Evolutionary conservation across 2,329 filamentous ascomycete species (phyloP).

Genomic region (Byssochlamys sp.): DNA sequence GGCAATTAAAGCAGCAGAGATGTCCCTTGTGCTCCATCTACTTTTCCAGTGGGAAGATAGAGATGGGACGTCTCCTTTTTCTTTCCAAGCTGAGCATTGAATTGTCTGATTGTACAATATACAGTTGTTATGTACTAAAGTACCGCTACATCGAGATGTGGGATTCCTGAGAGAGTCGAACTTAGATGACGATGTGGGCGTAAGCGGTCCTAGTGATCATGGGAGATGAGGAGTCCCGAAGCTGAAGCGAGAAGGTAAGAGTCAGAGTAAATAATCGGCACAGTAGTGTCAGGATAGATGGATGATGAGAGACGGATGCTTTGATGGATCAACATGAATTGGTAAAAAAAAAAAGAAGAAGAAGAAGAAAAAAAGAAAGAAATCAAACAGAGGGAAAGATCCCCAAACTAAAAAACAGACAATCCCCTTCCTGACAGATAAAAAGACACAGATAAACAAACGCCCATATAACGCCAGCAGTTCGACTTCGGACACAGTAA

Average conservation of each 20-base stretch:
- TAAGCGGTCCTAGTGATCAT: background rate
- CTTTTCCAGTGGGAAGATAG: no score
- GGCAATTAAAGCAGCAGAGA: no score
- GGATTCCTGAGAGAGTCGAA: background rate
- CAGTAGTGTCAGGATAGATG: background rate
- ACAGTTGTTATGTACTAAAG: background rate
- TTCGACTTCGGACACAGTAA: background rate
- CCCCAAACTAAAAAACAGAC: background rate
- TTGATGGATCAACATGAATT: background rate
- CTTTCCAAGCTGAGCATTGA: background rate
- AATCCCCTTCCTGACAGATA: background rate
- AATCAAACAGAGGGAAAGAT: background rate
- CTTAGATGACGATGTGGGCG: background rate
- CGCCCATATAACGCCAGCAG: background rate
- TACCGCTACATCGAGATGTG: background rate
- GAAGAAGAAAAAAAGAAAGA: background rate
- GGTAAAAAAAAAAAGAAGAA: background rate
- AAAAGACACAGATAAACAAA: background rate
- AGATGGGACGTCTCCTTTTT: no score
- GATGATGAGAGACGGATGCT: background rate
- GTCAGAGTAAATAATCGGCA: background rate
- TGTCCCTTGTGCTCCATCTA: no score
- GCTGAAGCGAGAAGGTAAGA: background rate
- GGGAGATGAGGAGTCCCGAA: background rate
- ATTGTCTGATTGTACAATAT: background rate